phyloP scores from a whole-genome alignment of 371 early-diverging fungal genomes.

The Mucor piriformis region DNA sequence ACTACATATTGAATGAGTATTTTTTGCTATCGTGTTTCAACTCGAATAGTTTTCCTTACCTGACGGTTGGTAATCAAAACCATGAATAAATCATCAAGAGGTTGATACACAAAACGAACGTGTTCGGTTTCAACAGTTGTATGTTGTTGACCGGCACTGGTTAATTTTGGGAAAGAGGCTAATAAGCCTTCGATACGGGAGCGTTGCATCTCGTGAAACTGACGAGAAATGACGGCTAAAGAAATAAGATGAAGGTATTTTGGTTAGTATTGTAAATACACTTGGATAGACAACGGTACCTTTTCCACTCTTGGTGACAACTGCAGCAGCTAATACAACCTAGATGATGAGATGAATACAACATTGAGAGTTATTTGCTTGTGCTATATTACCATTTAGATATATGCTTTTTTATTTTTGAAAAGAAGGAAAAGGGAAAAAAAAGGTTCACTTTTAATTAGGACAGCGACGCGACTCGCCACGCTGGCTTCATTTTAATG shows the following conservation, averaged over 20 bases:
- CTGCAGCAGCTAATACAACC: constrained; percentile 88
- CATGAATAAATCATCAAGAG: constrained; percentile 92
- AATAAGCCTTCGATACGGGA: constrained; percentile 96
- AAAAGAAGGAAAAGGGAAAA: neutral
- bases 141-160: constrained; percentile 90
- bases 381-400: neutral
- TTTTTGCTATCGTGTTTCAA: neutral
- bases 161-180: constrained; percentile 95
- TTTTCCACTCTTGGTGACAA: constrained; percentile 94
- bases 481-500: too few relatives aligned
- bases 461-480: too few relatives aligned
- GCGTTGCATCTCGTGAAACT: constrained; percentile 95
- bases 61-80: constrained; percentile 86
- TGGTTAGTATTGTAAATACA: too few relatives aligned
- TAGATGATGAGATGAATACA: constrained; percentile 19
- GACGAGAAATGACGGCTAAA: constrained; percentile 92
- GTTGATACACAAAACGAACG: constrained; percentile 97
- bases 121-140: constrained; percentile 96
- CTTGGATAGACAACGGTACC: too few relatives aligned
- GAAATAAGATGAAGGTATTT: constrained; percentile 3
- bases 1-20: constrained; percentile 30
- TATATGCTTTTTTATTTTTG: neutral
- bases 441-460: too few relatives aligned
- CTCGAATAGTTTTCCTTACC: constrained; percentile 23
- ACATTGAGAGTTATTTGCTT: neutral